Conservation (phyloP, 1,284 basidiomycete genomes). For the Heterobasidion occidentale region DNA sequence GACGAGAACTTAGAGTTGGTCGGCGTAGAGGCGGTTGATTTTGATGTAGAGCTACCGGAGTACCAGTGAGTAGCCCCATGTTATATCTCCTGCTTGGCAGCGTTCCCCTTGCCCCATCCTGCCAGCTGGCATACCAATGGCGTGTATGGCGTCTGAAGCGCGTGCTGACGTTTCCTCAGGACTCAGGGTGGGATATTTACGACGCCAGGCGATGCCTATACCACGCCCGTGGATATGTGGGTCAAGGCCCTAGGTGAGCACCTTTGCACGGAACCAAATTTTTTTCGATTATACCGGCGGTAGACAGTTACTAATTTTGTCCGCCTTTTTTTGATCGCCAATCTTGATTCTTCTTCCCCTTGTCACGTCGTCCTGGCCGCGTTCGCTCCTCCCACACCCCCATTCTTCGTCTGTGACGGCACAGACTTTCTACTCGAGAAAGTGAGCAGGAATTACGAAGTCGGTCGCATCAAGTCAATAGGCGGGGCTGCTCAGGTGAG, state of each 20-base stretch:
- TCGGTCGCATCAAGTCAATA: constrained; percentile 61
- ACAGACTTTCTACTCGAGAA: constrained; percentile 70
- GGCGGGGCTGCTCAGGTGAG: constrained; percentile 67
- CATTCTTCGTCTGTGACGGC: not conserved
- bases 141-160: not conserved
- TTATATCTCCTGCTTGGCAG: not conserved
- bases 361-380: not conserved
- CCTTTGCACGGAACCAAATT: not conserved
- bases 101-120: constrained; percentile 5
- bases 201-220: constrained; percentile 75
- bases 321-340: constrained; percentile 14
- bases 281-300: not conserved
- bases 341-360: not conserved
- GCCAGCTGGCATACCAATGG: not conserved
- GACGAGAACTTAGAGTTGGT: constrained; percentile 74
- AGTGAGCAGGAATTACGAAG: constrained; percentile 55
- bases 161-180: constrained; percentile 28
- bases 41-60: constrained; percentile 68
- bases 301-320: constrained; percentile 9
- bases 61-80: constrained; percentile 56
- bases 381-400: no score
- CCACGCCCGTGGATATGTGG: constrained; percentile 82
- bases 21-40: constrained; percentile 71
- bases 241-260: constrained; percentile 70
- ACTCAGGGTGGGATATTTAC: constrained; percentile 81